These are phyloP conservation scores for Oryza glumipatula DNA, from an alignment of 176 grass and related monocot species.

Conservation along the genomic window DNA sequence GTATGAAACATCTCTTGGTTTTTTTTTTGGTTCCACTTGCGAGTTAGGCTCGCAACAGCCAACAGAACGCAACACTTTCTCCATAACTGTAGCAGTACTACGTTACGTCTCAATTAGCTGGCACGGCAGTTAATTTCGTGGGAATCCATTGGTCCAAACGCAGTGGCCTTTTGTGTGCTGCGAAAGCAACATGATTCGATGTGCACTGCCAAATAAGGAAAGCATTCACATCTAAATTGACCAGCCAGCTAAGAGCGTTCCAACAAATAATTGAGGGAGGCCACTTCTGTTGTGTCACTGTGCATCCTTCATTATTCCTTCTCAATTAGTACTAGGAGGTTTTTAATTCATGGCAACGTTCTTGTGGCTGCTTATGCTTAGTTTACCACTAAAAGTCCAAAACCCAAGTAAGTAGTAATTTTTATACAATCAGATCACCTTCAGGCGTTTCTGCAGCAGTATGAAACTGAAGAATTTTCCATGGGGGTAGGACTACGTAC, in stretches of 20 bases:
- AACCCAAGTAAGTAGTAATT: too few relatives aligned
- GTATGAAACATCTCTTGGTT: not conserved
- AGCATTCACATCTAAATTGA: slow-evolving; percentile 36
- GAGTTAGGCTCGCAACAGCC: not conserved
- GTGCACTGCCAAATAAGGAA: slow-evolving; percentile 42
- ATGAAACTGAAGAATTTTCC: not conserved
- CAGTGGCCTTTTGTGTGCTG: slow-evolving; percentile 14
- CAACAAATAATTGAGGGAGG: not conserved
- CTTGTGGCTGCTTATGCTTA: not conserved
- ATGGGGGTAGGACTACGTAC: not conserved
- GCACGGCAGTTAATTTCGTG: slow-evolving; percentile 4
- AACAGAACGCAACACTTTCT: not conserved
- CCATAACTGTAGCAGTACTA: slow-evolving; percentile 27
- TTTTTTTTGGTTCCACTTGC: not conserved
- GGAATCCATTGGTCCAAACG: too few relatives aligned
- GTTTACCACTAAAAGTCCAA: not conserved
- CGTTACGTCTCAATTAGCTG: slow-evolving; percentile 33
- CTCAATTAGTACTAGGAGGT: not conserved
- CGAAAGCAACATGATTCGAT: not conserved
- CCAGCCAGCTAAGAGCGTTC: not conserved
- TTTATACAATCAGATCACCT: too few relatives aligned
- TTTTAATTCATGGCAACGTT: not conserved
- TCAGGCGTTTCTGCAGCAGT: not conserved
- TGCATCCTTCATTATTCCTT: not conserved
- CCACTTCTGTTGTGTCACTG: not conserved